A percentile compares a stretch with the other conserved stretches of the same genome.
Evolutionary conservation across 2,329 filamentous ascomycete species (phyloP).

Genomic region (Seiridium cupressi): DNA sequence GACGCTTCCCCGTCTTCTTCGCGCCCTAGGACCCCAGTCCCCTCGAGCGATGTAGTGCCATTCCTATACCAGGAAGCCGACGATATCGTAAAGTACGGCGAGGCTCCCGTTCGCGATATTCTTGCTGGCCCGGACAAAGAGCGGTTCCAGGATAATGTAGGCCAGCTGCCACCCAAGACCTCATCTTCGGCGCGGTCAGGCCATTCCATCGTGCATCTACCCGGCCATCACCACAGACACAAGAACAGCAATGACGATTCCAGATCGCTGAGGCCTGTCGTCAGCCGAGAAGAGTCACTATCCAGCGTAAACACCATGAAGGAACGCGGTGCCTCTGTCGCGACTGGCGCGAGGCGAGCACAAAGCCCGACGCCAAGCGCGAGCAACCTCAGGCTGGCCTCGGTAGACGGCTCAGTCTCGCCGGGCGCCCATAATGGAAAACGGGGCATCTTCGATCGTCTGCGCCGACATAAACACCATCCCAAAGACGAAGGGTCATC

Average conservation of each 20-base stretch:
- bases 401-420: conserved; percentile 56
- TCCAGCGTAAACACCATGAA: conserved; percentile 47
- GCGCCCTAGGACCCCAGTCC: conserved; percentile 78
- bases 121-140: conserved; percentile 69
- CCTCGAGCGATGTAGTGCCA: conserved; percentile 92
- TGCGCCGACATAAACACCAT: conserved; percentile 47
- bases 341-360: conserved; percentile 52
- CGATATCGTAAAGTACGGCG: conserved; percentile 74
- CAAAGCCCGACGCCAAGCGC: conserved; percentile 81
- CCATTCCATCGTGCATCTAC: conserved; percentile 62
- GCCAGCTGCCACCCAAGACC: conserved; percentile 55
- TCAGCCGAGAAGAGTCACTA: conserved; percentile 73
- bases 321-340: conserved; percentile 48
- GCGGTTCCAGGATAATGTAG: conserved; percentile 55
- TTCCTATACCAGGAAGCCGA: conserved; percentile 90
- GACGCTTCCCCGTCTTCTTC: conserved; percentile 75
- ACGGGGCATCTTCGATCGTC: conserved; percentile 47
- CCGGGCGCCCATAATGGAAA: conserved; percentile 47
- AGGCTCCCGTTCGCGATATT: conserved; percentile 71
- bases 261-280: conserved; percentile 66
- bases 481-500: conserved; percentile 50
- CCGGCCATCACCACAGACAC: conserved; percentile 62
- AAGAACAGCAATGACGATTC: conserved; percentile 68
- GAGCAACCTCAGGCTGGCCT: conserved; percentile 55
- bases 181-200: conserved; percentile 61